A percentile compares a stretch with the other conserved stretches of the same genome.
phyloP scores from a whole-genome alignment of 257 asterid genomes.

The Catharanthus roseus region DNA sequence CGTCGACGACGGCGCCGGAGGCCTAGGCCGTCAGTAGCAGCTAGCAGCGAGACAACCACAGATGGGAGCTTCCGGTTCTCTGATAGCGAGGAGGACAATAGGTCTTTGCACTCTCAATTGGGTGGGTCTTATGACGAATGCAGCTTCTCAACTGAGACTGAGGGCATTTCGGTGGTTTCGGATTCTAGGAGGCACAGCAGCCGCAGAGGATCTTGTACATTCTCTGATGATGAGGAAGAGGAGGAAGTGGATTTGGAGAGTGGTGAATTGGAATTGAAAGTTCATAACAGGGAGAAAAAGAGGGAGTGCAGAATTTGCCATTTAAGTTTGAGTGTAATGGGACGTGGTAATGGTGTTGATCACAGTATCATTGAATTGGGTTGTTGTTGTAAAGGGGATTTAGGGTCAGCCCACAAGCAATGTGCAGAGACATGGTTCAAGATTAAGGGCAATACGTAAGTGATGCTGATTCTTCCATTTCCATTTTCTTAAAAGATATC shows the following conservation, averaged over 20 bases:
- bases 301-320: slow-evolving; percentile 49
- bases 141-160: slow-evolving; percentile 27
- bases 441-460: slow-evolving; percentile 51
- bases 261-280: slow-evolving; percentile 38
- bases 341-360: slow-evolving; percentile 21
- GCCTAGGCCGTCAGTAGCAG: slow-evolving; percentile 27
- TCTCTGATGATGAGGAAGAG: slow-evolving; percentile 20
- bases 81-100: slow-evolving; percentile 35
- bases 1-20: slow-evolving; percentile 29
- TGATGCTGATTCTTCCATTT: background rate
- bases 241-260: slow-evolving; percentile 43
- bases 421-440: slow-evolving; percentile 59
- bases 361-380: slow-evolving; percentile 43
- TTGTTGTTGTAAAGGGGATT: slow-evolving; percentile 50
- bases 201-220: slow-evolving; percentile 21
- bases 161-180: slow-evolving; percentile 21
- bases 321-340: slow-evolving; percentile 33
- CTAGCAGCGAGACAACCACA: slow-evolving; percentile 46
- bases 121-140: slow-evolving; percentile 32
- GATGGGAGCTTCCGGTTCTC: slow-evolving; percentile 47
- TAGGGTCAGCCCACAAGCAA: slow-evolving; percentile 48
- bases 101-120: slow-evolving; percentile 26
- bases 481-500: background rate
- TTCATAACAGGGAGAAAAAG: slow-evolving; percentile 19
- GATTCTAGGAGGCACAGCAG: slow-evolving; percentile 15